phyloP scores from a whole-genome alignment of 2,329 filamentous ascomycete genomes.

The Cytospora piceicola region DNA sequence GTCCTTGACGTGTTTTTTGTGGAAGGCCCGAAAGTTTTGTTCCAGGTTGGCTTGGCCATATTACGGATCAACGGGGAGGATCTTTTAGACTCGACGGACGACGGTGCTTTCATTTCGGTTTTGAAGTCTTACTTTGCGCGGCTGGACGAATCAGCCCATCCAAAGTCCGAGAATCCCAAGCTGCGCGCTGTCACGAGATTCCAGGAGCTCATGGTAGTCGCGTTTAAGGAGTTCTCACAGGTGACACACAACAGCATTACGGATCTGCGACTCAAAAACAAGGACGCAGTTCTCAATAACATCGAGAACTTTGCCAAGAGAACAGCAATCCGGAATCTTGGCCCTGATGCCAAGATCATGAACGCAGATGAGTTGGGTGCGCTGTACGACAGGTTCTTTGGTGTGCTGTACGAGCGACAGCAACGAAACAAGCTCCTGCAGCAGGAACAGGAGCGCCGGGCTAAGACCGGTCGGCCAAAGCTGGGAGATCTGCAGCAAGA shows the following conservation, averaged over 20 bases:
- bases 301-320: slow-evolving; percentile 98
- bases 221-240: slow-evolving; percentile 95
- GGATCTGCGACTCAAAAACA: slow-evolving; percentile 88
- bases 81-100: slow-evolving; percentile 87
- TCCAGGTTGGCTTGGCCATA: slow-evolving; percentile 96
- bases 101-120: slow-evolving; percentile 95
- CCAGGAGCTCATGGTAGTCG: slow-evolving; percentile 98
- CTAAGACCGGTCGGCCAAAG: slow-evolving; percentile 60
- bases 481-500: slow-evolving; percentile 42
- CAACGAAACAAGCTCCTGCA: slow-evolving; percentile 78
- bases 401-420: slow-evolving; percentile 86
- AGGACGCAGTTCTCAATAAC: slow-evolving; percentile 89
- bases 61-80: slow-evolving; percentile 96
- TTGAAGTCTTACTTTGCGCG: slow-evolving; percentile 93
- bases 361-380: slow-evolving; percentile 84
- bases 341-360: slow-evolving; percentile 91
- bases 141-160: slow-evolving; percentile 93
- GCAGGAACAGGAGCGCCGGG: slow-evolving; percentile 71
- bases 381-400: slow-evolving; percentile 93
- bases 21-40: slow-evolving; percentile 94
- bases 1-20: slow-evolving; percentile 98
- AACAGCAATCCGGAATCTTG: slow-evolving; percentile 93
- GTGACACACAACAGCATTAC: slow-evolving; percentile 93
- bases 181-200: slow-evolving; percentile 92
- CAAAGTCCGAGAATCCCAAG: slow-evolving; percentile 93